Base-by-base conservation (phyloP, 768 basidiomycete species). In the Lentinula aciculospora region DNA sequence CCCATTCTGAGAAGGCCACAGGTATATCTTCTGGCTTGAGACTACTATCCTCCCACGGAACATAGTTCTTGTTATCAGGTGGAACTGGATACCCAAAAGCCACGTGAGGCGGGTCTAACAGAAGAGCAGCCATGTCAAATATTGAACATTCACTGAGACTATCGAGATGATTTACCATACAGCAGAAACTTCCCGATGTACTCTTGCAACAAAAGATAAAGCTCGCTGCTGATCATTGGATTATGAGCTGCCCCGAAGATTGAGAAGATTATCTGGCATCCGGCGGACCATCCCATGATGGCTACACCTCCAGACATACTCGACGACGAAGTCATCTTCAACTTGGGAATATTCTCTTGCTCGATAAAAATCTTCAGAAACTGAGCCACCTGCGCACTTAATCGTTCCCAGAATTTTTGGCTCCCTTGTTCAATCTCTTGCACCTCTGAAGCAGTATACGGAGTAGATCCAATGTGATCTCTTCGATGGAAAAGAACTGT, bases 261-360 rank as follows among this genome's bases (percentile, higher is more conserved):
- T 19, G 44, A 64, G 23, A 25, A 55, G 32, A 8, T 49, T 49
- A 10, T 57, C 40, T 19, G 44, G 46, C 21, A 63, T 66, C 17
- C 61, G 15, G 32, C 25, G 10, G 66, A 67, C 66, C 66, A 67
- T 8, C 65, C 65, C 55, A 60, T 53, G n/a, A 66, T 34, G 19
- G 60, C 57, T 15, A 66, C 27, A 3, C 66, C 66, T 4, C 66
- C 66, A 23, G 56, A n/a, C 23, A 42, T 61, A 15, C 57, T 23
- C 6, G 66, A 64, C 13, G 25, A 31, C 10, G 32, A 23, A 3
- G 4, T n/a, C 12, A 21, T 36, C 39, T 19, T 44, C 25, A 64
- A 53, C 27, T 48, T 42, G 1, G 68, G 67, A 21, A 64, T 60
- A 7, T 48, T 23, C 8, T 64, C 54, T 29, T 59, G 37, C 40